Conservation (phyloP, 2,329 filamentous ascomycete genomes). For the Aspergillus sp. region DNA sequence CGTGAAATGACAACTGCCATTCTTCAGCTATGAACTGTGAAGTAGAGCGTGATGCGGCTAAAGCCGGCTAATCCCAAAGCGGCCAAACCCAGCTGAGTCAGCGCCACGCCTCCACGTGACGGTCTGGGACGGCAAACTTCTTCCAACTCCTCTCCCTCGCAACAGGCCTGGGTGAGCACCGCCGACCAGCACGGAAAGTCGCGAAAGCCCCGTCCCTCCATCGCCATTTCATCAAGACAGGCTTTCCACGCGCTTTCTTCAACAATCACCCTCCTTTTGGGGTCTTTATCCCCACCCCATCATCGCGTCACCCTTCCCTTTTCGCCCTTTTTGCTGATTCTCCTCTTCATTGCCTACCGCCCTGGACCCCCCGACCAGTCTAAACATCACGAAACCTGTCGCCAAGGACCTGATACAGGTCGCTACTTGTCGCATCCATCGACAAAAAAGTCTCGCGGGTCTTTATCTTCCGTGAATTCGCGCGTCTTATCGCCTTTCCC, state of each 20-base stretch:
- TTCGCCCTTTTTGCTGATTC: constrained; percentile 18
- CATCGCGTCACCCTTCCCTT: constrained; percentile 20
- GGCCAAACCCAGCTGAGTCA: constrained; percentile 25
- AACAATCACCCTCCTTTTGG: constrained; percentile 27
- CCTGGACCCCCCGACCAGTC: constrained; percentile 20
- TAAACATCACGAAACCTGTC: constrained; percentile 34
- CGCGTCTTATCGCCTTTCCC: constrained; percentile 22
- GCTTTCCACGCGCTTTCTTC: constrained; percentile 32
- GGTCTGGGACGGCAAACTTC: constrained; percentile 30
- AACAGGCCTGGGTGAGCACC: constrained; percentile 34
- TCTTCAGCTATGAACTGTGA: background rate
- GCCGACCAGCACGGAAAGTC: constrained; percentile 35
- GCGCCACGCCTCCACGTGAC: constrained; percentile 23
- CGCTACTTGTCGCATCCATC: constrained; percentile 28
- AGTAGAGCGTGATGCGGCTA: background rate
- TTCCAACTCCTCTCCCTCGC: constrained; percentile 33
- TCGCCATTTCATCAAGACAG: constrained; percentile 39
- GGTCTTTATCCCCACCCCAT: constrained; percentile 19
- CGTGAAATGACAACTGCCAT: background rate
- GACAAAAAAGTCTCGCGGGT: constrained; percentile 20
- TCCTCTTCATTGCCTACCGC: constrained; percentile 23
- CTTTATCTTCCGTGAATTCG: constrained; percentile 19
- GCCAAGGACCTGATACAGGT: constrained; percentile 33
- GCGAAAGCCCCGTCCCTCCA: constrained; percentile 41
- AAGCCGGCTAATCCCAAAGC: constrained; percentile 11